Conservation (phyloP, 2,329 filamentous ascomycete genomes). For the Mycosphaerella arachidis region DNA sequence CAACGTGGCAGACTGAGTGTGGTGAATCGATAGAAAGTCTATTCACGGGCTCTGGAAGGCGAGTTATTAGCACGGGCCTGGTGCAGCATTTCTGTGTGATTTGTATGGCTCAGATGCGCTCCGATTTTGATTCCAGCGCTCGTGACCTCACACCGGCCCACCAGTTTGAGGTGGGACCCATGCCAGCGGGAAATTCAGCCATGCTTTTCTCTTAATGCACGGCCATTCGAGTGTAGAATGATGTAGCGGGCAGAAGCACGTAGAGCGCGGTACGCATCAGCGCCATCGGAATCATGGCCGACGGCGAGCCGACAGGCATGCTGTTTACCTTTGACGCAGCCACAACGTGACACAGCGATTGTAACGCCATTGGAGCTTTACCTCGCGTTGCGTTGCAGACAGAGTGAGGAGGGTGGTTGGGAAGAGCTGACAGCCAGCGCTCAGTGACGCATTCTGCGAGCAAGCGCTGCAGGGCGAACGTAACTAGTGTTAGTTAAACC, state of each 20-base stretch:
- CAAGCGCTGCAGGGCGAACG: slow-evolving; percentile 11
- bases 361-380: slow-evolving; percentile 18
- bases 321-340: slow-evolving; percentile 16
- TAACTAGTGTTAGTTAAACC: slow-evolving; percentile 12
- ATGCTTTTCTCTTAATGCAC: not conserved
- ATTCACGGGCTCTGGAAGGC: slow-evolving; percentile 22
- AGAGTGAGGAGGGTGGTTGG: slow-evolving; percentile 18
- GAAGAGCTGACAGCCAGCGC: slow-evolving; percentile 16
- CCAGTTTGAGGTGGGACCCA: slow-evolving; percentile 4
- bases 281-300: slow-evolving; percentile 15
- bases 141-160: slow-evolving; percentile 6
- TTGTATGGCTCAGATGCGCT: slow-evolving; percentile 1
- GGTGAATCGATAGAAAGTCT: slow-evolving; percentile 27
- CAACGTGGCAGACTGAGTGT: slow-evolving; percentile 47
- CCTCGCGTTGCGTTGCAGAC: slow-evolving; percentile 13
- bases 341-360: slow-evolving; percentile 12
- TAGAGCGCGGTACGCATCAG: slow-evolving; percentile 17
- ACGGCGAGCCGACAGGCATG: slow-evolving; percentile 12
- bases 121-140: not conserved
- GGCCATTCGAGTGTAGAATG: slow-evolving; percentile 1
- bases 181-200: not conserved
- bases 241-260: slow-evolving; percentile 7
- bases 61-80: slow-evolving; percentile 19
- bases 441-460: slow-evolving; percentile 14
- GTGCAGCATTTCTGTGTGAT: not conserved